Conservation (phyloP, 345 rosid genomes). For the Chamaenerion angustifolium region DNA sequence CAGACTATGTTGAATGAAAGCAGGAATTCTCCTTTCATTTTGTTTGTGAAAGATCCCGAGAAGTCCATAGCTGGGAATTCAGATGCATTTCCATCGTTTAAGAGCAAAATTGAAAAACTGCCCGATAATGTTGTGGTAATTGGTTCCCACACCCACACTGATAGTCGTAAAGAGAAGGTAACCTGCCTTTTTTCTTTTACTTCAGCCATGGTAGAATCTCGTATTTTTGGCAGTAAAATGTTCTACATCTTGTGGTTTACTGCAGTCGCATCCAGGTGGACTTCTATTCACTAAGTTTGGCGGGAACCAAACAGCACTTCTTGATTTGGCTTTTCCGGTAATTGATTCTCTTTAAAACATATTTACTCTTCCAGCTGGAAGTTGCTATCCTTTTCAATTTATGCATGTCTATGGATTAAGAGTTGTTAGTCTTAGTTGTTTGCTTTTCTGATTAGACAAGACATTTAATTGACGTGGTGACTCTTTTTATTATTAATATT, state of each 20-base stretch:
- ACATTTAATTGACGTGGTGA: no score
- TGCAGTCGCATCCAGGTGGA: conserved; percentile 89
- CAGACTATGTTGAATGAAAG: conserved; percentile 64
- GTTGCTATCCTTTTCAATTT: neutral
- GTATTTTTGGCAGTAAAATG: neutral
- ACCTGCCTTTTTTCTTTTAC: neutral
- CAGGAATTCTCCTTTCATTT: conserved; percentile 65
- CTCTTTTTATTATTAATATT: no score
- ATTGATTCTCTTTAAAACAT: neutral
- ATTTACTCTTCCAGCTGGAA: neutral
- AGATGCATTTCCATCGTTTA: conserved; percentile 47
- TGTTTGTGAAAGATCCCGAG: conserved; percentile 88
- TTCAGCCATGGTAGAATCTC: no score
- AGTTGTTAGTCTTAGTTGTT: neutral
- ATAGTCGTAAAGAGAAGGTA: conserved; percentile 80
- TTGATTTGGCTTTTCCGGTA: conserved; percentile 87
- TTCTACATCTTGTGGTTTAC: conserved; percentile 9
- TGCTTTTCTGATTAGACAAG: no score
- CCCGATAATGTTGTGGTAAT: conserved; percentile 72
- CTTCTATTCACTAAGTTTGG: conserved; percentile 79
- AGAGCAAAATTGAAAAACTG: conserved; percentile 55
- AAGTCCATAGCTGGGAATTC: conserved; percentile 66
- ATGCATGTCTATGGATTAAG: neutral
- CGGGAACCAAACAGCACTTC: conserved; percentile 74
- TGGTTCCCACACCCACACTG: conserved; percentile 61